Base-by-base conservation (phyloP, 2,329 filamentous ascomycete species). In the Alternaria postmessia region DNA sequence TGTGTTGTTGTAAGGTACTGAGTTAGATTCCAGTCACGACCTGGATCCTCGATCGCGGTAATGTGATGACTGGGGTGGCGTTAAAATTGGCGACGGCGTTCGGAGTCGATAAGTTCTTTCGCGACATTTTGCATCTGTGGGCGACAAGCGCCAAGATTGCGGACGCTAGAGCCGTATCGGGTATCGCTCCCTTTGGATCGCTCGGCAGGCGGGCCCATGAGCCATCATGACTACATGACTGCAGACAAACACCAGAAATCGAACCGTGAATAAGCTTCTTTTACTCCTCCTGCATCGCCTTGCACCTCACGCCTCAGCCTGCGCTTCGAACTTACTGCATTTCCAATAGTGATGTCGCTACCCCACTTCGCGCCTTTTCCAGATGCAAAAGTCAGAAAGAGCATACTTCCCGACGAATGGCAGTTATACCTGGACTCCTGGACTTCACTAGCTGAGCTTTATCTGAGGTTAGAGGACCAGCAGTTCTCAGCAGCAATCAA, bases 361-460 rank as follows among this genome's bases (percentile, higher is more conserved):
- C 93, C 93, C 42, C 85, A 89, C 34, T 85, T 97, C 78, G 93
- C 91, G 58, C 87, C 91, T 20, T 93, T 95, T 70, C 94, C 94
- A 18, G 85, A 89, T 62, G 81, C 86, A 34, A 81, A 83, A 56
- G 88, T 93, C 81, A 88, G 88, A 72, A 85, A 86, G 66, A 85
- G 86, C 67, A 85, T 97, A 61, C 82, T 85, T 39, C 80, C 88
- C 4, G 80, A 84, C 51, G 92, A 97, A 79, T 97, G 93, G 93
- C 84, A 90, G 65, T 83, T 86, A 32, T 93, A 91, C 75, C 81
- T 96, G 47, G 86, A 91, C 64, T 89, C 92, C 36, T 97, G 93
- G 93, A 81, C 88, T 18, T 81, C 87, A 11, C 83, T 97, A 7
- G 81, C 87, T 7, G 84, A 89, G 54, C 84, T 88, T 3, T 87